Percentiles rank a stretch among this genome's conserved stretches.
phyloP scores from a whole-genome alignment of 805 yeast species.

The Candida ipomoeae region DNA sequence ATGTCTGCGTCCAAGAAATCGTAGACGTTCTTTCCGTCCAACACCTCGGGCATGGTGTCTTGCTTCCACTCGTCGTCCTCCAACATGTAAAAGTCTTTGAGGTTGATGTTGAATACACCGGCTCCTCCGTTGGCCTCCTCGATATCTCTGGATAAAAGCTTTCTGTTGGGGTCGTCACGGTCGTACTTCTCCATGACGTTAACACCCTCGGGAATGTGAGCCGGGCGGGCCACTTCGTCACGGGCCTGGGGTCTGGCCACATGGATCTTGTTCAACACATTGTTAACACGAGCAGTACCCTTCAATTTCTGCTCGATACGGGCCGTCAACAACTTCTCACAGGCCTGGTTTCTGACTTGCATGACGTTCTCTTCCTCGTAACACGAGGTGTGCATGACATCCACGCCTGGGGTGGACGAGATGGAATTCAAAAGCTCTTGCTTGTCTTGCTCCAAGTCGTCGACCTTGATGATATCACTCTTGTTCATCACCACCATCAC shows the following conservation, averaged over 20 bases:
- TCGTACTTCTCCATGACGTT: constrained; percentile 63
- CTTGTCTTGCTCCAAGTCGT: constrained; percentile 75
- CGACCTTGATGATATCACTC: constrained; percentile 82
- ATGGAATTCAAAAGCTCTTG: constrained; percentile 68
- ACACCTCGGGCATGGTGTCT: constrained; percentile 93
- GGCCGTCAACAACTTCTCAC: constrained; percentile 92
- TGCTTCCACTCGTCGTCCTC: constrained; percentile 98
- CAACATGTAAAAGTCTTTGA: constrained; percentile 85
- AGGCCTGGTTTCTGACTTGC: constrained; percentile 94
- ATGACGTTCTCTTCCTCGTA: constrained; percentile 90
- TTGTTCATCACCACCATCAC: constrained; percentile 95
- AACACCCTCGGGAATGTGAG: constrained; percentile 78
- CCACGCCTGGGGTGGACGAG: constrained; percentile 70
- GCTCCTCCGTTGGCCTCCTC: constrained; percentile 98
- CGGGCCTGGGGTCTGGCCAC: constrained; percentile 86
- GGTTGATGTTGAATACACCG: constrained; percentile 91
- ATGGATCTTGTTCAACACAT: constrained; percentile 91
- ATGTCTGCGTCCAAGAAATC: constrained; percentile 97
- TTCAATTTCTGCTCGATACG: constrained; percentile 95
- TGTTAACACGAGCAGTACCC: constrained; percentile 83
- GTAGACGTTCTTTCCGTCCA: constrained; percentile 94
- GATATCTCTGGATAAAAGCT: constrained; percentile 77
- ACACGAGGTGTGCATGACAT: constrained; percentile 90
- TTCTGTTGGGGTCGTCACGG: constrained; percentile 74
- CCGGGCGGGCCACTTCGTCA: constrained; percentile 78